Percentiles rank a stretch among this genome's conserved stretches.
Evolutionary conservation across 73 alveolate species (phyloP).

Genomic region (Paraurostyla sp.): DNA sequence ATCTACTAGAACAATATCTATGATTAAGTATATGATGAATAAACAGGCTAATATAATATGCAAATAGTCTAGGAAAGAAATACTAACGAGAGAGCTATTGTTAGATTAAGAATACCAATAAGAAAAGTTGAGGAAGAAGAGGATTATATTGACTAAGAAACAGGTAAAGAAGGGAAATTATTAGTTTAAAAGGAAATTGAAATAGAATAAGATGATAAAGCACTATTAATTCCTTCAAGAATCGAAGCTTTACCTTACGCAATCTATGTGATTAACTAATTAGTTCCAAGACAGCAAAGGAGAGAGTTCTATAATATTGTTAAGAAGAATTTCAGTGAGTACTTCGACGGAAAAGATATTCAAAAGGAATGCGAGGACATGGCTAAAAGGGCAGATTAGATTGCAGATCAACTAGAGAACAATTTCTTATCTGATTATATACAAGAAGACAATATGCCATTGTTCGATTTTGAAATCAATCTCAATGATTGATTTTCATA

Average conservation of each 20-base stretch:
- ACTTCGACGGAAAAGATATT: constrained; percentile 51
- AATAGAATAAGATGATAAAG: constrained; percentile 59
- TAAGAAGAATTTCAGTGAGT: constrained; percentile 60
- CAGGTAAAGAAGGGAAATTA: not conserved
- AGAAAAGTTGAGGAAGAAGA: constrained; percentile 56
- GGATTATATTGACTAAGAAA: constrained; percentile 11
- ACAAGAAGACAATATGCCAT: constrained; percentile 39
- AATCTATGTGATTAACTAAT: constrained; percentile 66
- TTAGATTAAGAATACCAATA: constrained; percentile 64
- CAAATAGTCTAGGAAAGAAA: constrained; percentile 5
- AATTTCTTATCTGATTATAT: not conserved
- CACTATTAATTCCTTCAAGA: constrained; percentile 56
- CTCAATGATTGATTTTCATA: constrained; percentile 18
- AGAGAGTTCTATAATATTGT: constrained; percentile 64
- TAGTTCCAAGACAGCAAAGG: constrained; percentile 70
- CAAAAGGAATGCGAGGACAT: constrained; percentile 67
- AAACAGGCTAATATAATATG: not conserved
- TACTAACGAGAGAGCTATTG: constrained; percentile 65
- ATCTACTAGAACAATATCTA: not conserved
- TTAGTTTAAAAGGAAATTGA: constrained; percentile 61
- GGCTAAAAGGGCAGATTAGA: constrained; percentile 49
- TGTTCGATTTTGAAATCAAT: constrained; percentile 69
- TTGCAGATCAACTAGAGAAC: constrained; percentile 24
- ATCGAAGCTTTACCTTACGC: constrained; percentile 55
- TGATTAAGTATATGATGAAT: not conserved